These are phyloP conservation scores for Sindora glabra DNA, from an alignment of 306 rosid genomes.

Conservation along the genomic window DNA sequence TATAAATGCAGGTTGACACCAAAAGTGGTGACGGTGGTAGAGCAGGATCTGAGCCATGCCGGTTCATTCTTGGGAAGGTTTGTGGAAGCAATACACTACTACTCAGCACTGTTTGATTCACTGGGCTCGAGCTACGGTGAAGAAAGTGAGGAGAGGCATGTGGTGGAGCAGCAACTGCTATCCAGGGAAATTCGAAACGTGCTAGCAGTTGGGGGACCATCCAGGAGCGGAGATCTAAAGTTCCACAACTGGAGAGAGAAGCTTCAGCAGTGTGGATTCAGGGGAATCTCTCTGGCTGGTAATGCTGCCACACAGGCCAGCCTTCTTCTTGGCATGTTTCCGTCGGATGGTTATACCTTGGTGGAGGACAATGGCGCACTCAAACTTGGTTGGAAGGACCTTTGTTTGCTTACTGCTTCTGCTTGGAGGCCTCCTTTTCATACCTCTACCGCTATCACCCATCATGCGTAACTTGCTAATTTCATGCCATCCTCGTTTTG, in stretches of 20 bases:
- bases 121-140: conserved; percentile 92
- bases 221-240: conserved; percentile 76
- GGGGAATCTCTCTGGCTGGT: conserved; percentile 84
- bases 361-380: conserved; percentile 94
- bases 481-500: too few species aligned
- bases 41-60: conserved; percentile 86
- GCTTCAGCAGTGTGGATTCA: conserved; percentile 78
- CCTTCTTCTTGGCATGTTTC: conserved; percentile 84
- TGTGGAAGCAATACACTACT: conserved; percentile 96
- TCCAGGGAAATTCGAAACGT: conserved; percentile 90
- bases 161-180: conserved; percentile 86
- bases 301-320: conserved; percentile 95
- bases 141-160: conserved; percentile 93
- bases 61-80: conserved; percentile 93
- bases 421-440: conserved; percentile 92
- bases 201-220: conserved; percentile 85
- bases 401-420: conserved; percentile 93
- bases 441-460: conserved; percentile 13
- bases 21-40: conserved; percentile 96
- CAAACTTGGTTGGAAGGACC: conserved; percentile 98
- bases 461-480: too few species aligned
- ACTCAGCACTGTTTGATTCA: conserved; percentile 89
- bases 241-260: conserved; percentile 94
- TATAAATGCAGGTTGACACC: conserved; percentile 61
- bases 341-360: conserved; percentile 89